Percentiles rank a stretch among this genome's conserved stretches.
These are phyloP conservation scores for Dictyostelium purpureum DNA, from an alignment of 78 protist species.

Conservation along the genomic window DNA sequence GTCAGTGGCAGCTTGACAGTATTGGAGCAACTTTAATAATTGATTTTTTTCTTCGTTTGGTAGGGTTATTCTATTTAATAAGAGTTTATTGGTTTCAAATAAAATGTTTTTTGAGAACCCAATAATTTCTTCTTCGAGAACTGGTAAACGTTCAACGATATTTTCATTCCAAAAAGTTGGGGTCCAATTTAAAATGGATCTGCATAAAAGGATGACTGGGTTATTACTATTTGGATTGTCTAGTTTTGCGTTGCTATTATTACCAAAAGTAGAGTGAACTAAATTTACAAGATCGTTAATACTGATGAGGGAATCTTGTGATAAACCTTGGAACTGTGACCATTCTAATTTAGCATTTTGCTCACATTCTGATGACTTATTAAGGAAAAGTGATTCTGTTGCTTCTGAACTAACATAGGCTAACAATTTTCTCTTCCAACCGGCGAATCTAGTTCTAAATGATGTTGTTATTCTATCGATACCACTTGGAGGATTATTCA, in stretches of 20 bases:
- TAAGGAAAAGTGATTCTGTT: constrained; percentile 59
- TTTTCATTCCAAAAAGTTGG: constrained; percentile 58
- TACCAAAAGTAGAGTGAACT: background rate
- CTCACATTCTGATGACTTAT: constrained; percentile 45
- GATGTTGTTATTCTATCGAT: constrained; percentile 56
- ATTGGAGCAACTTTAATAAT: constrained; percentile 23
- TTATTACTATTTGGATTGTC: background rate
- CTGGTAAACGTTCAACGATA: constrained; percentile 35
- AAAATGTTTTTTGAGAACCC: constrained; percentile 6
- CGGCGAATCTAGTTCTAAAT: constrained; percentile 56
- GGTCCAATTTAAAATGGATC: constrained; percentile 6
- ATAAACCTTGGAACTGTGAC: background rate
- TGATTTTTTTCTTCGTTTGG: constrained; percentile 28
- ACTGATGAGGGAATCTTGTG: constrained; percentile 8
- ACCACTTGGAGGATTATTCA: constrained; percentile 4
- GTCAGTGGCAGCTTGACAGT: constrained; percentile 58
- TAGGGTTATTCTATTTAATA: constrained; percentile 1
- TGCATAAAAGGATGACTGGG: constrained; percentile 41
- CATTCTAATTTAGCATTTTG: constrained; percentile 31
- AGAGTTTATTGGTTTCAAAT: constrained; percentile 9
- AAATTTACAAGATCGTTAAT: background rate
- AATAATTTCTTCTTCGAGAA: constrained; percentile 39
- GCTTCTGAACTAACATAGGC: constrained; percentile 76
- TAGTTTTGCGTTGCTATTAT: background rate
- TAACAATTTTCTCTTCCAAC: constrained; percentile 57